Evolutionary conservation across 202 grass and related monocot genomes (phyloP), one percentile per base, ranked within the genome.

Genomic region (Carex arenaria): DNA sequence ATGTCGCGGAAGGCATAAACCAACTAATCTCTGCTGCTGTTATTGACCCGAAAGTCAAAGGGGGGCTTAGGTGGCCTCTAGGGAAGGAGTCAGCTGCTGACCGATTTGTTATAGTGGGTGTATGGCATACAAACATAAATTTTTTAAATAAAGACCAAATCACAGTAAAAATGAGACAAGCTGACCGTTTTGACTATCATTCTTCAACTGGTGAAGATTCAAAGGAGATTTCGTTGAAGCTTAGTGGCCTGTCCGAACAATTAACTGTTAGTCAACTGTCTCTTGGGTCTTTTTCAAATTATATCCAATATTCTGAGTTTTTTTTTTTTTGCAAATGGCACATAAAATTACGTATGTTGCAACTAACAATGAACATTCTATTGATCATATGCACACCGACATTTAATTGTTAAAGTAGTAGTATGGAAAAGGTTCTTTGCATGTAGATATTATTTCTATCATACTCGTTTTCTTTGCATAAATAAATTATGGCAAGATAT

Each of bases 21-120:
- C 81, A 72, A 75, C 68, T 97, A 22, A 82, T 94, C 3, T 76
- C 79, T 84, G 81, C 89, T 81, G 92, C 90, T 54, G 42, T 94
- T 90, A 82, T 89, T 69, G 87, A 93, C 81, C 78, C 84, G 67
- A 51, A 87, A 31, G 86, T 87, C 42, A 94, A 94, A 82, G 95
- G 95, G 10, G 92, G 87, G 4, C 71, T 94, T 83, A 80, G 87
- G 80, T 90, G 89, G 95, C 61, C 92, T 64, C 73, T 86, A 68
- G 90, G 87, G 47, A 93, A 90, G 54, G 87, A 91, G 23, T 89
- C 54, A 36, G 61, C 84, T 80, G 88, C 65, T 51, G 79, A 89
- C 40, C 84, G 84, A 70, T 97, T 93, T 78, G 79, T 45, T 18
- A 66, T 91, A 59, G 66, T 81, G 83, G 85, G 65, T 23, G 83